Evolutionary conservation across 352 stramenopile genomes (phyloP).

Genomic region (Phytopythium oedochilum): DNA sequence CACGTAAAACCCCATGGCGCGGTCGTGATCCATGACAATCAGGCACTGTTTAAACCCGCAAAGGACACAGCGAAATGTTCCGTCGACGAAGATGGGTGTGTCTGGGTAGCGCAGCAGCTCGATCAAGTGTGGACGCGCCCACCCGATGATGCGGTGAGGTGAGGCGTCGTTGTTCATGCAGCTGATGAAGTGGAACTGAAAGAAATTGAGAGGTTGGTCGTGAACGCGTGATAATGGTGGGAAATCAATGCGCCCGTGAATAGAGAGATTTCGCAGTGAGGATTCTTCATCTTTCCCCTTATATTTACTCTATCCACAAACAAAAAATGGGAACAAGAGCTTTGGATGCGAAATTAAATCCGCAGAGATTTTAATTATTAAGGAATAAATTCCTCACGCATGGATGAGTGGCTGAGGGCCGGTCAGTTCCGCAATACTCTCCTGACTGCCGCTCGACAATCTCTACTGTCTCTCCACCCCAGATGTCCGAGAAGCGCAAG

Average conservation of each 20-base stretch:
- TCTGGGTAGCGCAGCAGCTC: conserved; percentile 7
- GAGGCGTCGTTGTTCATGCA: neutral
- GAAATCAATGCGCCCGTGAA: neutral
- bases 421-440: too few relatives aligned
- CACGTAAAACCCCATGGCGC: conserved; percentile 2
- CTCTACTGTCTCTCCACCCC: too few relatives aligned
- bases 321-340: too few relatives aligned
- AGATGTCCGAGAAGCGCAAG: too few relatives aligned
- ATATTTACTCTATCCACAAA: too few relatives aligned
- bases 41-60: conserved; percentile 12
- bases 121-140: conserved; percentile 13
- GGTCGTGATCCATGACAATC: conserved; percentile 13
- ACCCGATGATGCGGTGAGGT: conserved; percentile 15
- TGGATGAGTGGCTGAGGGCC: too few relatives aligned
- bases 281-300: too few relatives aligned
- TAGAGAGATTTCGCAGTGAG: too few relatives aligned
- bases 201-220: neutral
- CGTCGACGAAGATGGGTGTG: conserved; percentile 19
- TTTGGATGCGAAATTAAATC: too few relatives aligned
- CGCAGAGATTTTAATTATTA: too few relatives aligned
- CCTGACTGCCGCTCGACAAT: too few relatives aligned
- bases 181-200: neutral
- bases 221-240: neutral
- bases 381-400: too few relatives aligned
- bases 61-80: conserved; percentile 13